phyloP scores from a whole-genome alignment of 1,284 basidiomycete genomes.

The Grifola frondosa region DNA sequence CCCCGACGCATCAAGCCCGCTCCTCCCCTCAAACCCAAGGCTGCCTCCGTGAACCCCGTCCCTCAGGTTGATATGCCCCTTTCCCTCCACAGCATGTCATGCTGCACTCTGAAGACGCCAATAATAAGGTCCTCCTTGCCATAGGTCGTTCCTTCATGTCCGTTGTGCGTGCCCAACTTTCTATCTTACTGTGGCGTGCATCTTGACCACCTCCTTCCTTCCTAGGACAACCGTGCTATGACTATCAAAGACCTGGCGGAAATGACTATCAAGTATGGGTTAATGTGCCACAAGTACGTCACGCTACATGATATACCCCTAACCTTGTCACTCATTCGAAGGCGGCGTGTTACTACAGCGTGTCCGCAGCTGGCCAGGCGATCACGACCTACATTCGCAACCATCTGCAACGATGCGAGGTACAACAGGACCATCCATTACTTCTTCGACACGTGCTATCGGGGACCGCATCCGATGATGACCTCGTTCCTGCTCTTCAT shows the following conservation, averaged over 20 bases:
- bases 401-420: constrained; percentile 68
- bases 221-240: constrained; percentile 74
- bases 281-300: constrained; percentile 72
- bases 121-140: constrained; percentile 66
- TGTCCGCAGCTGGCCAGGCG: constrained; percentile 73
- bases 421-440: constrained; percentile 68
- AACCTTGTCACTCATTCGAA: constrained; percentile 4
- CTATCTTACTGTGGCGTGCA: not conserved
- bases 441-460: constrained; percentile 70
- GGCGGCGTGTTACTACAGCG: constrained; percentile 46
- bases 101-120: constrained; percentile 70
- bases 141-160: constrained; percentile 70
- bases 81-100: constrained; percentile 63
- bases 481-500: constrained; percentile 67
- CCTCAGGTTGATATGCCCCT: constrained; percentile 23
- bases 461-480: constrained; percentile 67
- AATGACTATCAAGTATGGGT: constrained; percentile 59
- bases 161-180: constrained; percentile 49
- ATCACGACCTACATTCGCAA: constrained; percentile 76
- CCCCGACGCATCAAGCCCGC: constrained; percentile 40
- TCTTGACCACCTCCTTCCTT: constrained; percentile 12
- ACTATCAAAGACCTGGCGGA: constrained; percentile 81
- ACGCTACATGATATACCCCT: not conserved
- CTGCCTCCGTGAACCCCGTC: constrained; percentile 10
- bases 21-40: constrained; percentile 24